These are phyloP conservation scores for Cupressus sempervirens DNA, from an alignment of 75 land plant genomes.

Conservation along the genomic window DNA sequence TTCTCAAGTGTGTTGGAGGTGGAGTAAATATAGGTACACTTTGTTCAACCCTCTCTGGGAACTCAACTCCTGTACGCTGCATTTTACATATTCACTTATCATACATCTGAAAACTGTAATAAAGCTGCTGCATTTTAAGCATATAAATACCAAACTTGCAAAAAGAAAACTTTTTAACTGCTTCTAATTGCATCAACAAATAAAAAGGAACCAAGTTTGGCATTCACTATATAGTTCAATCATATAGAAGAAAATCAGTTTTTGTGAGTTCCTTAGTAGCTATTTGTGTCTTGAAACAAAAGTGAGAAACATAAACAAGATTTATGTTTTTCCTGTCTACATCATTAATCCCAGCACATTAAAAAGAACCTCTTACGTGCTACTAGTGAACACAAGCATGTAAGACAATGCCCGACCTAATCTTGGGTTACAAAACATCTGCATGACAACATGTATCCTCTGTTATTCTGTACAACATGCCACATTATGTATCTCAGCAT, in stretches of 20 bases:
- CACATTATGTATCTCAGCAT: background rate
- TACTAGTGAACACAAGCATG: background rate
- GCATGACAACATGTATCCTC: background rate
- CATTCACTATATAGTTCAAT: background rate
- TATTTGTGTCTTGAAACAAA: background rate
- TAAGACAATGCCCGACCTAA: background rate
- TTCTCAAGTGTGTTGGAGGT: constrained; percentile 51
- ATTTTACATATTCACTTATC: background rate
- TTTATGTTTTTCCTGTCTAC: background rate
- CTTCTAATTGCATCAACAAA: background rate
- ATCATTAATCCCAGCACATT: background rate
- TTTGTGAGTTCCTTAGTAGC: background rate
- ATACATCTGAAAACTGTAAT: background rate
- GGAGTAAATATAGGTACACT: constrained; percentile 90
- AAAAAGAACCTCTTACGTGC: background rate
- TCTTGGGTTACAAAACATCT: background rate
- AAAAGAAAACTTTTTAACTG: background rate
- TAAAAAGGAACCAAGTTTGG: background rate
- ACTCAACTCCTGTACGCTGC: constrained; percentile 81
- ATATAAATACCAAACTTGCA: background rate
- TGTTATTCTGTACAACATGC: background rate
- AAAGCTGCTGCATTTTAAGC: background rate
- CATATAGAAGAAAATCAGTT: background rate
- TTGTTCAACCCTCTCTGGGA: constrained; percentile 64
- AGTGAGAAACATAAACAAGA: background rate